phyloP scores from a whole-genome alignment of 257 asterid genomes.

The Mentha longifolia region DNA sequence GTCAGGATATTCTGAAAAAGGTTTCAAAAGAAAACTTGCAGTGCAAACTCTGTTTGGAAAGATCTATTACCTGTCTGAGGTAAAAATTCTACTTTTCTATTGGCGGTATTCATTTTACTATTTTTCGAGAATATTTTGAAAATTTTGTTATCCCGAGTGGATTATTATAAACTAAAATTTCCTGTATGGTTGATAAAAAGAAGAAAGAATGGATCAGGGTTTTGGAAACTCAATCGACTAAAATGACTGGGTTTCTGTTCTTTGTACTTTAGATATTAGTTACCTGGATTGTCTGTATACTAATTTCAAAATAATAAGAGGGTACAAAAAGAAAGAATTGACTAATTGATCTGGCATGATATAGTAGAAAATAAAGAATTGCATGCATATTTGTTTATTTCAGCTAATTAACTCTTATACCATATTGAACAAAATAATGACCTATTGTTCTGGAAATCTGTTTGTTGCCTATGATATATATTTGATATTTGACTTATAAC shows the following conservation, averaged over 20 bases:
- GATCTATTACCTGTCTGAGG: conserved; percentile 85
- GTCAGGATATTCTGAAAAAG: conserved; percentile 86
- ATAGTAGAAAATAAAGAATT: background rate
- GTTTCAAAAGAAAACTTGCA: conserved; percentile 85
- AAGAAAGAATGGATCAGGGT: background rate
- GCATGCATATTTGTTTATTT: background rate
- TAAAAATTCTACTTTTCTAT: conserved; percentile 32
- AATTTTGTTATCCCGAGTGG: too few relatives aligned
- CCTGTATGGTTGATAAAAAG: background rate
- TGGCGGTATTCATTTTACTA: conserved; percentile 13
- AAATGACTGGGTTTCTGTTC: too few relatives aligned
- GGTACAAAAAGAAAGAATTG: background rate
- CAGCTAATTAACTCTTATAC: background rate
- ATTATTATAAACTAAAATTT: too few relatives aligned
- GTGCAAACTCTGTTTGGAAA: conserved; percentile 93
- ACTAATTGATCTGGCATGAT: background rate
- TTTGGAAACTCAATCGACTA: too few relatives aligned
- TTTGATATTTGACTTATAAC: background rate
- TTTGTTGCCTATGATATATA: background rate
- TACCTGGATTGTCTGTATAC: background rate
- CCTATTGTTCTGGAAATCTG: background rate
- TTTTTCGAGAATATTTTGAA: background rate
- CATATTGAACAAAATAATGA: background rate
- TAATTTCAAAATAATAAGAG: background rate
- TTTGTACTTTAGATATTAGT: background rate